Conservation (phyloP, 2,329 filamentous ascomycete species). For the Hymenoscyphus albidus region DNA sequence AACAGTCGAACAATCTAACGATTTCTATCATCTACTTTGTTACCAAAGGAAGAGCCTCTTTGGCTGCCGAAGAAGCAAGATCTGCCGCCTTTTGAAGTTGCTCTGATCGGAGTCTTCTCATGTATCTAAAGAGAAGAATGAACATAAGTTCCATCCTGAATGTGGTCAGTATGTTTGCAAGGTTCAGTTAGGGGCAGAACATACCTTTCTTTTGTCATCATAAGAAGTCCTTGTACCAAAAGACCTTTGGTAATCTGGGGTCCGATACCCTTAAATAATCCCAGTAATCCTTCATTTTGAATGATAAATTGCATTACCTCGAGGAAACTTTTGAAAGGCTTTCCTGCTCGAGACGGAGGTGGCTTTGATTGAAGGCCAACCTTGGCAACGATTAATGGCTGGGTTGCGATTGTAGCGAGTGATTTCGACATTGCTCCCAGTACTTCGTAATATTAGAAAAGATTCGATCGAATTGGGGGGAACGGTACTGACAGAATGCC, state of each 20-base stretch:
- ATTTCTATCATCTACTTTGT: slow-evolving; percentile 29
- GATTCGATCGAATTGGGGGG: neutral
- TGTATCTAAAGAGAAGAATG: slow-evolving; percentile 77
- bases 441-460: slow-evolving; percentile 48
- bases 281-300: slow-evolving; percentile 74
- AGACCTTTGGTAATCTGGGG: slow-evolving; percentile 92
- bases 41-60: slow-evolving; percentile 29
- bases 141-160: slow-evolving; percentile 81
- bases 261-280: slow-evolving; percentile 95
- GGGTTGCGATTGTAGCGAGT: slow-evolving; percentile 84
- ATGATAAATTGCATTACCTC: slow-evolving; percentile 96
- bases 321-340: slow-evolving; percentile 86
- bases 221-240: slow-evolving; percentile 88
- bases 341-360: slow-evolving; percentile 76
- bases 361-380: slow-evolving; percentile 93
- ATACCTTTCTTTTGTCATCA: slow-evolving; percentile 98
- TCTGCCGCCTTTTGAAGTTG: slow-evolving; percentile 66
- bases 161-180: slow-evolving; percentile 8
- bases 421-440: slow-evolving; percentile 91
- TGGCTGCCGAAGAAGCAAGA: slow-evolving; percentile 59
- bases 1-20: slow-evolving; percentile 5
- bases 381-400: slow-evolving; percentile 96
- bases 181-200: slow-evolving; percentile 20
- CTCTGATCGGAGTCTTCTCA: slow-evolving; percentile 65
- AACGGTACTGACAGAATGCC: slow-evolving; percentile 72